Conservation (phyloP, 228 moss, liverwort and hornwort genomes). For the Sphagnum magellanicum region DNA sequence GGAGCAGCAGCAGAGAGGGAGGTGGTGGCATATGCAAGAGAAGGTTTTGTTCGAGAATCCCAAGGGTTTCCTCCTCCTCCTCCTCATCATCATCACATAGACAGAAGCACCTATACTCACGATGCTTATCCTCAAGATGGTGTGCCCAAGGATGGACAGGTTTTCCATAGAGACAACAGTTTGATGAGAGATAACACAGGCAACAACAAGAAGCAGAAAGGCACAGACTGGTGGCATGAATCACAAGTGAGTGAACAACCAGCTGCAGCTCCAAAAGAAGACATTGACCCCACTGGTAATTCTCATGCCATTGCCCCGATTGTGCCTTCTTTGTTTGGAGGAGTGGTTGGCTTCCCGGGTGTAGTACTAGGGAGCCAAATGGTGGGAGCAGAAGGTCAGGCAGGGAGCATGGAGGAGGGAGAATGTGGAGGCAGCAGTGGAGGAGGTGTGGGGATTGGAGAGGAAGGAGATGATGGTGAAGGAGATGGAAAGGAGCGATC, state of each 20-base stretch:
- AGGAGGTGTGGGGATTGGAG: constrained; percentile 20
- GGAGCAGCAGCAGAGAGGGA: constrained; percentile 5
- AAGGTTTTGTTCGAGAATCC: constrained; percentile 14
- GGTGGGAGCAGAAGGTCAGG: constrained; percentile 12
- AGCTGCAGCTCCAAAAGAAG: constrained; percentile 2
- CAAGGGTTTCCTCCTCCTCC: constrained; percentile 9
- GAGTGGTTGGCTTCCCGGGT: constrained; percentile 10
- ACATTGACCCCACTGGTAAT: constrained; percentile 8
- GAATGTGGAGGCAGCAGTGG: constrained; percentile 29
- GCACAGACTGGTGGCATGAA: constrained; percentile 29
- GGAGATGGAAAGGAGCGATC: constrained; percentile 32
- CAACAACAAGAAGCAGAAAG: constrained; percentile 17
- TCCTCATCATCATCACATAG: constrained; percentile 4
- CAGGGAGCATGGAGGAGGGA: constrained; percentile 18
- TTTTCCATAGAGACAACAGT: constrained; percentile 4
- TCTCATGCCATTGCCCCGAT: constrained; percentile 1
- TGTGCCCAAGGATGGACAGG: constrained; percentile 15
- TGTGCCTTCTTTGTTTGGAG: constrained; percentile 12
- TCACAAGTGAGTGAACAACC: constrained; percentile 12
- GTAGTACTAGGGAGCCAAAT: constrained; percentile 7
- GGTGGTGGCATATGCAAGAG: constrained; percentile 10
- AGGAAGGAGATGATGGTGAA: constrained; percentile 39
- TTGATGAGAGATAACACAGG: background rate
- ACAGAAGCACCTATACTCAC: constrained; percentile 11
- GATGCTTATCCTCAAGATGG: constrained; percentile 11